phyloP scores from a whole-genome alignment of 176 grass and related monocot genomes.

The Ensete ventricosum region DNA sequence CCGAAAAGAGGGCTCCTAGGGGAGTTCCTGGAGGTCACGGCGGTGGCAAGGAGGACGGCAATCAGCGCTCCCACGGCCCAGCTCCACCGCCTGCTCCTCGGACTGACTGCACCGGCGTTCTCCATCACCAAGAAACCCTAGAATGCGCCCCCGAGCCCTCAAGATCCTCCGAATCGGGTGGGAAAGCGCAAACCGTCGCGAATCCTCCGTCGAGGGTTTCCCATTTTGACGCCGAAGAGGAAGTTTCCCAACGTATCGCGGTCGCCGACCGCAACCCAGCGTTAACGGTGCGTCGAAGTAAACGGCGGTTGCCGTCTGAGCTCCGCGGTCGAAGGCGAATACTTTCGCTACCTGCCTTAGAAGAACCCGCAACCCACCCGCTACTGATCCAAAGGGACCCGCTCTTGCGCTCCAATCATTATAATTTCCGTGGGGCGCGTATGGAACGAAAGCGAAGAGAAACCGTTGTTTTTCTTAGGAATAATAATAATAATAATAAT shows the following conservation, averaged over 20 bases:
- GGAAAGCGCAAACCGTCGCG: not conserved
- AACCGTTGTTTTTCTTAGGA: too few relatives aligned
- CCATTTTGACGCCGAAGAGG: not conserved
- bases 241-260: too few relatives aligned
- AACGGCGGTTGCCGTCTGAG: not conserved
- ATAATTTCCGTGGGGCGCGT: too few relatives aligned
- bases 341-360: too few relatives aligned
- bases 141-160: not conserved
- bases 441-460: too few relatives aligned
- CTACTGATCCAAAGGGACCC: too few relatives aligned
- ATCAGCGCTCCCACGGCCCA: slow-evolving; percentile 37
- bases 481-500: too few relatives aligned
- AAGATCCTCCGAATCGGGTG: not conserved
- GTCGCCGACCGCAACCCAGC: not conserved
- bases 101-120: not conserved
- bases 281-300: not conserved
- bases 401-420: too few relatives aligned
- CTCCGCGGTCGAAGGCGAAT: too few relatives aligned
- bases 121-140: not conserved
- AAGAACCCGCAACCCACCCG: too few relatives aligned
- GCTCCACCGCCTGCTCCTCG: slow-evolving; percentile 2
- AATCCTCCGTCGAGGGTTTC: not conserved
- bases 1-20: slow-evolving; percentile 19
- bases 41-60: slow-evolving; percentile 48
- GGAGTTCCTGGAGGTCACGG: slow-evolving; percentile 41